A percentile compares a stretch with the other conserved stretches of the same genome.
These are phyloP conservation scores for Cyberlindnera mrakii DNA, from an alignment of 805 yeast genomes.

Conservation along the genomic window DNA sequence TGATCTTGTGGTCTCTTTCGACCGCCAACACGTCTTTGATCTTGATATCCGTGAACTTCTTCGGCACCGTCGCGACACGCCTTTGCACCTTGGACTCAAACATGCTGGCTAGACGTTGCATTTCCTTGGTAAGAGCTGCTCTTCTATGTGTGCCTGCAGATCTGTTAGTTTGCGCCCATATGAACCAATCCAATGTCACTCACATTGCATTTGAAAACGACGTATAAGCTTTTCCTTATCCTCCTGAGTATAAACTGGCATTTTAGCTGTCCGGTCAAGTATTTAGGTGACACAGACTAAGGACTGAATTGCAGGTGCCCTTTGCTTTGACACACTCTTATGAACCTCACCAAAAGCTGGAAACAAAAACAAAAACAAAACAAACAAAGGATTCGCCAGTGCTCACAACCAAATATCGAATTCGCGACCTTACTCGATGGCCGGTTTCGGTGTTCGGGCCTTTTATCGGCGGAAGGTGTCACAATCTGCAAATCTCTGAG, in stretches of 20 bases:
- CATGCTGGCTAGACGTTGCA: conserved; percentile 11
- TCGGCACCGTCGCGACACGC: conserved; percentile 18
- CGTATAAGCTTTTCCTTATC: conserved; percentile 13
- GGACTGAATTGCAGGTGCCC: background rate
- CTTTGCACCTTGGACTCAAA: conserved; percentile 20
- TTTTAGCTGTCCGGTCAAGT: background rate
- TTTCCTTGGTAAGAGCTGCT: conserved; percentile 10
- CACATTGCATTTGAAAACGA: conserved; percentile 21
- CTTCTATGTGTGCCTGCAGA: conserved; percentile 10
- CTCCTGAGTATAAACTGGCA: background rate
- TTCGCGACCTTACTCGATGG: too few relatives aligned
- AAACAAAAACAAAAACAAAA: too few relatives aligned
- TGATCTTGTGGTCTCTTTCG: conserved; percentile 24
- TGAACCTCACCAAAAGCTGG: too few relatives aligned
- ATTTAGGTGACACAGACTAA: background rate
- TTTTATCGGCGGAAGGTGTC: too few relatives aligned
- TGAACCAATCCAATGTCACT: conserved; percentile 3
- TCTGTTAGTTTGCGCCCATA: background rate
- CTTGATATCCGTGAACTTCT: conserved; percentile 16
- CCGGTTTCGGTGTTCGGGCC: conserved; percentile 1
- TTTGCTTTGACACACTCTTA: too few relatives aligned
- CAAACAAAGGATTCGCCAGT: too few relatives aligned
- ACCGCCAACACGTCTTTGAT: conserved; percentile 21
- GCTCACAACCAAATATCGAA: too few relatives aligned
- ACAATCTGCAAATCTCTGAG: too few relatives aligned